Base-by-base conservation (phyloP, 345 rosid genomes). In the Arabis hirsuta region DNA sequence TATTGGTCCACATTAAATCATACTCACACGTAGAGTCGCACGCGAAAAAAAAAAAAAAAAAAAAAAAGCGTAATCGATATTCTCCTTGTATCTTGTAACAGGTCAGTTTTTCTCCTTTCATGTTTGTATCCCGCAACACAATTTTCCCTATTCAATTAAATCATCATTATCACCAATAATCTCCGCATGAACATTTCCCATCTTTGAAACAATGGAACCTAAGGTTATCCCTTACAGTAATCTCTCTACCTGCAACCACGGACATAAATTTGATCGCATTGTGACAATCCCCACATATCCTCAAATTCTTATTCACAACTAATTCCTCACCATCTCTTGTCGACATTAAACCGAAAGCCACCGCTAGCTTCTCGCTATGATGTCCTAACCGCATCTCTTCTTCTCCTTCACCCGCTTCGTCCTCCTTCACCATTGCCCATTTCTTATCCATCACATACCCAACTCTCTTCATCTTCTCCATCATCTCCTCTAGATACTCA, bases 211-310 rank as follows among this genome's bases (percentile, higher is more conserved):
- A 82, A 62, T 93, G 98, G 67, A 90, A 89, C 74, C 98, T 78
- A 56, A 76, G 79, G 14, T 88, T 72, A 77, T 90, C 98, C 55
- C 97, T 85, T 12, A 89, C 79, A 19, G 80, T 87, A 65, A 93
- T 93, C 81, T 80, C 85, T 72, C 98, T 85, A 56, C 80, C 77
- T 27, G 85, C 4, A 67, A 90, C 76, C 0, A 42, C 53, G 34
- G 98, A 93, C 41, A 93, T 85, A 34, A 82, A 80, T 73, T 93
- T 90, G 76, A 93, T 82, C 22, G 90, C 98, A 77, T 86, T 82
- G 31, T 93, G 96, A 71, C 97, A 93, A 72, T 93, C 96, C 31
- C 97, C 98, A 53, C 98, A 90, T 54, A 90, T 93, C 57, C 98
- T 82, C 43, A 90, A 73, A 79, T 93, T 93, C 82, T 90, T 90